Evolutionary conservation across 2,329 filamentous ascomycete species (phyloP).

Genomic region (Pyrenophora seminiperda): DNA sequence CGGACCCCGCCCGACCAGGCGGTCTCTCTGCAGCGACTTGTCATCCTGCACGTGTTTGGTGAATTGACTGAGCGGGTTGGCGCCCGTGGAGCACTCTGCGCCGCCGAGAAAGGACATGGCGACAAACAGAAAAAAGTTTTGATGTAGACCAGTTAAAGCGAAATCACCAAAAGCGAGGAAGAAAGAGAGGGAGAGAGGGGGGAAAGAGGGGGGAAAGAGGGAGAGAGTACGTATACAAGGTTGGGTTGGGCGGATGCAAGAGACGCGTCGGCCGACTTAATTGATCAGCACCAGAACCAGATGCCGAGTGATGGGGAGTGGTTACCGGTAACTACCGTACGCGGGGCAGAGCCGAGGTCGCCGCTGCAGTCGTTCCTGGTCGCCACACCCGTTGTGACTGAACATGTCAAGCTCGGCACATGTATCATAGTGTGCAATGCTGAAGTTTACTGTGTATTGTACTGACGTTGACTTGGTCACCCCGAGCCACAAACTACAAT

Average conservation of each 20-base stretch:
- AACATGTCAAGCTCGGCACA: background rate
- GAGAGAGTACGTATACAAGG: constrained; percentile 10
- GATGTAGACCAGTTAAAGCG: too few relatives aligned
- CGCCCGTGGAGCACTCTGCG: constrained; percentile 93
- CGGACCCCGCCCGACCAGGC: constrained; percentile 76
- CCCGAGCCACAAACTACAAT: constrained; percentile 22
- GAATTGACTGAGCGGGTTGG: constrained; percentile 95
- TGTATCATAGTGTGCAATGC: background rate
- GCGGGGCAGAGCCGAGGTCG: constrained; percentile 26
- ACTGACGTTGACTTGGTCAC: constrained; percentile 13
- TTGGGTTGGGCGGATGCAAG: constrained; percentile 3
- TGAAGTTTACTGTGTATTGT: constrained; percentile 14
- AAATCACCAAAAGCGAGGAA: too few relatives aligned
- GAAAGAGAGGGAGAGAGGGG: background rate
- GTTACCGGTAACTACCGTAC: too few relatives aligned
- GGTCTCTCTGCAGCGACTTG: constrained; percentile 89
- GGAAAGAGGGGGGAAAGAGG: background rate
- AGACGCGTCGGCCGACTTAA: constrained; percentile 14
- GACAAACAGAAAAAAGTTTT: background rate
- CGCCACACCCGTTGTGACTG: constrained; percentile 5
- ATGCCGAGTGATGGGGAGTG: constrained; percentile 25
- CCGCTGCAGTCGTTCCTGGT: constrained; percentile 1
- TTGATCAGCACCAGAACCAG: constrained; percentile 33
- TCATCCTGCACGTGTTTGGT: constrained; percentile 97
- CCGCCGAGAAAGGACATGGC: constrained; percentile 94